A percentile compares a stretch with the other conserved stretches of the same genome.
Evolutionary conservation across 2,329 filamentous ascomycete genomes (phyloP).

Genomic region (Byssoonygena ceratinophila): DNA sequence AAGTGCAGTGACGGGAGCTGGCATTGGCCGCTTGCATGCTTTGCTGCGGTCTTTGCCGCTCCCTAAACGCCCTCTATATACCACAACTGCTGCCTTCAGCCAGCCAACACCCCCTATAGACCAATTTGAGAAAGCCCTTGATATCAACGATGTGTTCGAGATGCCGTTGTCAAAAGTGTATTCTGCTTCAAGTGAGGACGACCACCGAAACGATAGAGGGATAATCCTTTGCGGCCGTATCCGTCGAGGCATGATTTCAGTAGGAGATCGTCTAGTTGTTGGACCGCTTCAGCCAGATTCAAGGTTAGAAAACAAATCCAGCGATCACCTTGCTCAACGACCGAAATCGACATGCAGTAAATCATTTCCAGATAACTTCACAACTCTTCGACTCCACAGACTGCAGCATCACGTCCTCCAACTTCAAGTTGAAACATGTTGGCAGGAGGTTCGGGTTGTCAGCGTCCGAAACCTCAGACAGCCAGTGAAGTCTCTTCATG

Average conservation of each 20-base stretch:
- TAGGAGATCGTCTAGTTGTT: constrained; percentile 67
- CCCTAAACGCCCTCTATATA: constrained; percentile 36
- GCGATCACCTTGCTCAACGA: constrained; percentile 16
- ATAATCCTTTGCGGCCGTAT: constrained; percentile 78
- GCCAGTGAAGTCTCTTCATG: constrained; percentile 62
- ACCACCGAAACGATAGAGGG: constrained; percentile 42
- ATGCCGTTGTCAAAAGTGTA: constrained; percentile 54
- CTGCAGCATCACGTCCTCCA: constrained; percentile 25
- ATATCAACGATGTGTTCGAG: constrained; percentile 82
- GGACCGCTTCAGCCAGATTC: constrained; percentile 55
- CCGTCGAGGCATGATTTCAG: constrained; percentile 62
- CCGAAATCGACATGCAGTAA: constrained; percentile 23
- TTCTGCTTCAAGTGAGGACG: constrained; percentile 31
- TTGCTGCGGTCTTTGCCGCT: constrained; percentile 67
- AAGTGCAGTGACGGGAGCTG: constrained; percentile 73
- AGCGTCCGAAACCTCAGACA: constrained; percentile 82
- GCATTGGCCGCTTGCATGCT: constrained; percentile 71
- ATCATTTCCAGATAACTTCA: constrained; percentile 27
- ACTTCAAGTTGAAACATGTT: constrained; percentile 53
- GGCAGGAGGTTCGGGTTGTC: constrained; percentile 68
- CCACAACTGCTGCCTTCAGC: not conserved
- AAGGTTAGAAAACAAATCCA: constrained; percentile 33
- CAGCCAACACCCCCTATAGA: constrained; percentile 24
- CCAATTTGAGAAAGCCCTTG: constrained; percentile 59
- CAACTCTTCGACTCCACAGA: constrained; percentile 25